A percentile compares a stretch with the other conserved stretches of the same genome.
phyloP scores from a whole-genome alignment of 805 yeast genomes.

The Pichia deserticola region DNA sequence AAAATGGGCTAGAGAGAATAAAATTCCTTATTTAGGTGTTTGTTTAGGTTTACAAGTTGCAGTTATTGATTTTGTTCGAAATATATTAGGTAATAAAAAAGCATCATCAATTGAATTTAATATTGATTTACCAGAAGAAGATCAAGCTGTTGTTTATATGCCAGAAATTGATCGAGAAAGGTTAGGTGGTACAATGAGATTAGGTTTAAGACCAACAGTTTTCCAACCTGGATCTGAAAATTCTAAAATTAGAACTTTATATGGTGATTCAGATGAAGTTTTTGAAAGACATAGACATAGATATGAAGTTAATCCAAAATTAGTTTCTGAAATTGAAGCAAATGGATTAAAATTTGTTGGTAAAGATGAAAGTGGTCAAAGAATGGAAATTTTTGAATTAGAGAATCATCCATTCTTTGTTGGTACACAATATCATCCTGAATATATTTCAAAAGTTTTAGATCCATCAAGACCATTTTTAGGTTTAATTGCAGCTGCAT shows the following conservation, averaged over 20 bases:
- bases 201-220: constrained; percentile 86
- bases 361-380: constrained; percentile 78
- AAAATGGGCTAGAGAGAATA: constrained; percentile 95
- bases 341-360: constrained; percentile 87
- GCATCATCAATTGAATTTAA: constrained; percentile 82
- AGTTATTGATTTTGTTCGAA: constrained; percentile 85
- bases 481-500: constrained; percentile 91
- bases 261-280: constrained; percentile 62
- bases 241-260: constrained; percentile 65
- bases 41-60: constrained; percentile 97
- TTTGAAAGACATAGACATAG: constrained; percentile 97
- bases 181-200: constrained; percentile 98
- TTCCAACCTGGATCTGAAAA: constrained; percentile 58
- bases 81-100: constrained; percentile 57
- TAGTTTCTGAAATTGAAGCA: constrained; percentile 61
- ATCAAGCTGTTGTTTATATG: constrained; percentile 88
- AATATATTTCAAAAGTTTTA: constrained; percentile 90
- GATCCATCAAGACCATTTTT: constrained; percentile 95
- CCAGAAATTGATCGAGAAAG: constrained; percentile 95
- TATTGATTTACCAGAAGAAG: constrained; percentile 50
- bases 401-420: constrained; percentile 83
- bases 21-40: constrained; percentile 91
- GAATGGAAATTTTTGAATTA: constrained; percentile 93
- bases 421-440: constrained; percentile 98
- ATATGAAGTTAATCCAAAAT: constrained; percentile 89